These are phyloP conservation scores for Coemansia sp. DNA, from an alignment of 192 early-diverging fungal genomes.

Conservation along the genomic window DNA sequence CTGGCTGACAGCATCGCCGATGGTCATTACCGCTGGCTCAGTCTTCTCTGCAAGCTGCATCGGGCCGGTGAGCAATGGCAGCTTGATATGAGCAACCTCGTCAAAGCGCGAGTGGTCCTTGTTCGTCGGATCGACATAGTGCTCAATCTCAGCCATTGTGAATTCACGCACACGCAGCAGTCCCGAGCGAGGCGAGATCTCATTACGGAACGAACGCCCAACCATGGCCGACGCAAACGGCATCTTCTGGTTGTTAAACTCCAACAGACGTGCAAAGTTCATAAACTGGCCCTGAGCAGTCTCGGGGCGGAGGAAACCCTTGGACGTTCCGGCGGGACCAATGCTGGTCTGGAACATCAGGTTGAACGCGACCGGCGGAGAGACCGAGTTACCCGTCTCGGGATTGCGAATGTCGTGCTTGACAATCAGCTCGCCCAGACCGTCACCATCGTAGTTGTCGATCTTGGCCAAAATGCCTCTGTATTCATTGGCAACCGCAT, in stretches of 20 bases:
- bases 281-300: conserved; percentile 99
- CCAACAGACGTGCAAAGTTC: conserved; percentile 94
- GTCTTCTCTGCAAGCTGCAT: conserved; percentile 79
- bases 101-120: conserved; percentile 92
- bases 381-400: conserved; percentile 87
- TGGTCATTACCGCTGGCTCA: conserved; percentile 65
- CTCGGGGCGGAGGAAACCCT: conserved; percentile 95
- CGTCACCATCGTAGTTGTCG: conserved; percentile 91
- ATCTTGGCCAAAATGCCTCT: conserved; percentile 90
- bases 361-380: conserved; percentile 93
- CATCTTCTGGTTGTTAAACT: conserved; percentile 97
- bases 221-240: conserved; percentile 99
- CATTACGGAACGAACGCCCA: conserved; percentile 98
- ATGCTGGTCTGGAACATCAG: conserved; percentile 99
- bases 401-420: conserved; percentile 85
- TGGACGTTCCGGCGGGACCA: conserved; percentile 93
- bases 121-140: conserved; percentile 93
- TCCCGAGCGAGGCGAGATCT: conserved; percentile 94
- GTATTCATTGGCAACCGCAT: conserved; percentile 67
- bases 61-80: conserved; percentile 74
- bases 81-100: conserved; percentile 73
- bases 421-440: conserved; percentile 81
- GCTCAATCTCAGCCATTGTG: conserved; percentile 99
- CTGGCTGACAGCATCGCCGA: conserved; percentile 89
- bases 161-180: conserved; percentile 96